Base-by-base conservation (phyloP, 2,329 filamentous ascomycete species). In the Xylariaceae sp. region DNA sequence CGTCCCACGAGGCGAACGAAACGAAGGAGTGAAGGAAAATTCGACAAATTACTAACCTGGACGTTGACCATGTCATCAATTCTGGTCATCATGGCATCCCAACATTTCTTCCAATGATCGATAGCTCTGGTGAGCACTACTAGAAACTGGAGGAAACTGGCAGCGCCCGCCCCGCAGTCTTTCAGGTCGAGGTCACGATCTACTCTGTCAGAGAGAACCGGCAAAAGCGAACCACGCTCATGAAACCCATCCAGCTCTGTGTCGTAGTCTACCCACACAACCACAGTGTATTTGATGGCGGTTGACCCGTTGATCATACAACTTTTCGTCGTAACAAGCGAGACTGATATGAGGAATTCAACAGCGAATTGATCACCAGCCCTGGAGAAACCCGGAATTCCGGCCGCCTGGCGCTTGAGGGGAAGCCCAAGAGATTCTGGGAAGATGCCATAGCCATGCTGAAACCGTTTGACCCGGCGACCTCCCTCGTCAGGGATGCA, bases 51-150 rank as follows among this genome's bases (percentile, higher is more conserved):
- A 57, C 57, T 2, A 47, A 59, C 57, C 50, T 59, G 50, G 37
- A 59, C 32, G 40, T 49, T 53, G n/a, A 59, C 49, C 14, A 53
- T 57, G 2, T 57, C 50, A 45, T 59, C 57, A 23, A 59, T 54
- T 23, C 47, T 56, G 19, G 37, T 49, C 29, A 59, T 53, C 53
- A 57, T 59, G 18, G 29, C 20, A 32, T 54, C 57, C 53, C 47
- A 59, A 19, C 57, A 53, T 44, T 40, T 53, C 10, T 32, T 53
- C 53, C 47, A 59, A 19, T 59, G 49, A 21, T 57, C 44, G 10
- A 59, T 54, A 1, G 23, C 32, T 44, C 43, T 50, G 7, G 44
- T 20, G 7, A 57, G 46, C 14, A 50, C 53, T 12, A 53, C 21
- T 40, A 59, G 26, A n/a, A 57, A 37, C 18, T 59, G 45, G 10